Conservation (phyloP, 208 protist species). For the Leishmania mexicana region DNA sequence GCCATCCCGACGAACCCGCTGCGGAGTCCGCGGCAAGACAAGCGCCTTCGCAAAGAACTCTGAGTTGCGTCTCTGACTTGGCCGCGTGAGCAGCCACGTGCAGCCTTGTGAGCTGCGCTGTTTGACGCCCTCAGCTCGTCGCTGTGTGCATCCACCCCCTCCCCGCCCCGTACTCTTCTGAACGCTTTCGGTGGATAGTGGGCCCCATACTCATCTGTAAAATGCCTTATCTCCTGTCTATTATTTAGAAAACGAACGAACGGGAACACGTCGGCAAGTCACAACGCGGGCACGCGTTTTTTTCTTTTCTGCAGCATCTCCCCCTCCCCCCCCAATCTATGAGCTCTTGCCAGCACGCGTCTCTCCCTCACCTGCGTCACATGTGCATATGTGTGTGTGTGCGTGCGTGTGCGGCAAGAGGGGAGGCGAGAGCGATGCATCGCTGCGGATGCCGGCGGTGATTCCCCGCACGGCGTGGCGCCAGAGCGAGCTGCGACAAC, state of each 20-base stretch:
- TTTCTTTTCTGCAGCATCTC: not conserved
- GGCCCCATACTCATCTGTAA: too few species aligned
- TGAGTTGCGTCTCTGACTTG: slow-evolving; percentile 6
- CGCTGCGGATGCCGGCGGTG: too few species aligned
- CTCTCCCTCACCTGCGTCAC: not conserved
- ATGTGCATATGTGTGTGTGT: not conserved
- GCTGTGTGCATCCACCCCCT: not conserved
- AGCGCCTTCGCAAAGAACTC: slow-evolving; percentile 43
- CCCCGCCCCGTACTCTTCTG: too few species aligned
- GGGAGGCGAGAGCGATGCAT: too few species aligned
- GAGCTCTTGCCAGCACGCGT: not conserved
- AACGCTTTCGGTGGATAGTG: too few species aligned
- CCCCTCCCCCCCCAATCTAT: not conserved
- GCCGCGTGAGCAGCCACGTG: not conserved
- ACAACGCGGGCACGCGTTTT: not conserved
- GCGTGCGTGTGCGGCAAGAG: not conserved
- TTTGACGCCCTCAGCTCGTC: not conserved
- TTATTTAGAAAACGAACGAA: not conserved
- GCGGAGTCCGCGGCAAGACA: slow-evolving; percentile 49
- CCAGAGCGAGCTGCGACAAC: too few species aligned
- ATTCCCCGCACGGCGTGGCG: too few species aligned
- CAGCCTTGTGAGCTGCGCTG: not conserved
- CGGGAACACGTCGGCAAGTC: not conserved
- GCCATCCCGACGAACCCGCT: slow-evolving; percentile 34
- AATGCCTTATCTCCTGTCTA: not conserved